A percentile compares a stretch with the other conserved stretches of the same genome.
phyloP scores from a whole-genome alignment of 768 basidiomycete genomes.

The Pleurotus pulmonarius region DNA sequence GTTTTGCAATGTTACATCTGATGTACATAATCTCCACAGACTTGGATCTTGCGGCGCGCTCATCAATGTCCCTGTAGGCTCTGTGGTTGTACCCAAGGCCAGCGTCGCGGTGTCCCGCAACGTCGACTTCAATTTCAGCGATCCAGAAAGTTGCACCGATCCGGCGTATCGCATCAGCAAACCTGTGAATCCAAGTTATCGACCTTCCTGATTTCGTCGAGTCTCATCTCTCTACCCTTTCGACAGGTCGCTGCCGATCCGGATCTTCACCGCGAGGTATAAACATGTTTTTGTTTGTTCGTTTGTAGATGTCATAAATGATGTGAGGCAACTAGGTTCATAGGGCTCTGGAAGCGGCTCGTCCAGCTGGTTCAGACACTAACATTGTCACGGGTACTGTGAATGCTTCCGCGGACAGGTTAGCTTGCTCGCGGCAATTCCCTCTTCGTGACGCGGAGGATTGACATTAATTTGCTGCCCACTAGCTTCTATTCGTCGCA shows the following conservation, averaged over 20 bases:
- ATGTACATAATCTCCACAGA: constrained; percentile 29
- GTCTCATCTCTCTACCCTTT: constrained; percentile 9
- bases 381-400: constrained; percentile 42
- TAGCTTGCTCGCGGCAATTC: constrained; percentile 9
- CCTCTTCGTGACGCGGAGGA: background rate
- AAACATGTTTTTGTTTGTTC: constrained; percentile 11
- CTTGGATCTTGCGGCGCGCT: constrained; percentile 82
- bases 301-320: constrained; percentile 8
- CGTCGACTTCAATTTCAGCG: constrained; percentile 70
- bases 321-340: constrained; percentile 35
- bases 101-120: constrained; percentile 71
- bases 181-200: constrained; percentile 38
- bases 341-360: constrained; percentile 38
- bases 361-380: constrained; percentile 32
- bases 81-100: constrained; percentile 67
- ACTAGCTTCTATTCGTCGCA: constrained; percentile 83
- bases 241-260: constrained; percentile 57
- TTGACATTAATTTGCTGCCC: constrained; percentile 1
- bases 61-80: constrained; percentile 65
- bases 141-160: constrained; percentile 35
- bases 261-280: constrained; percentile 46
- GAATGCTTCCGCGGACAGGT: constrained; percentile 86
- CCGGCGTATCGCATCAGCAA: constrained; percentile 65
- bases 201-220: constrained; percentile 6
- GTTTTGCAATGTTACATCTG: constrained; percentile 6